Conservation (phyloP, 306 rosid species). For the Fragaria ananassa region DNA sequence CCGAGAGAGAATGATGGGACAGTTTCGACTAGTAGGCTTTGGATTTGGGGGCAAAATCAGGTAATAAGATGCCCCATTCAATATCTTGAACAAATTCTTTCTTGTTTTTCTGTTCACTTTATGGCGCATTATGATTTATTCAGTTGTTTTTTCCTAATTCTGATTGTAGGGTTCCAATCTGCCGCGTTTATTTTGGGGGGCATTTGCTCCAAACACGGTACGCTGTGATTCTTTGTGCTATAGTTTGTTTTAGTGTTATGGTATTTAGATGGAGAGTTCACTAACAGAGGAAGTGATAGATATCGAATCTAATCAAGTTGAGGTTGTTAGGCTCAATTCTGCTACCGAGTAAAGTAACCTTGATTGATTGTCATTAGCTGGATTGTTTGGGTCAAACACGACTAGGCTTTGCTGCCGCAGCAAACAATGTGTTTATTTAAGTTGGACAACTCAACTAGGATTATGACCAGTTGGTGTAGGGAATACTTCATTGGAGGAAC, state of each 20-base stretch:
- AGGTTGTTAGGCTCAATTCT: background rate
- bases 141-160: background rate
- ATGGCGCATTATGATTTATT: slow-evolving; percentile 8
- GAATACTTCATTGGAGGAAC: background rate
- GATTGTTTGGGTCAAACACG: background rate
- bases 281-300: background rate
- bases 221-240: slow-evolving; percentile 8
- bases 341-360: background rate
- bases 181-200: slow-evolving; percentile 89
- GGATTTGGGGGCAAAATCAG: slow-evolving; percentile 99
- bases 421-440: background rate
- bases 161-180: slow-evolving; percentile 70
- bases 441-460: background rate
- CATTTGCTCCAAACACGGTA: slow-evolving; percentile 73
- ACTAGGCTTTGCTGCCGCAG: background rate
- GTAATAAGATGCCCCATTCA: slow-evolving; percentile 24
- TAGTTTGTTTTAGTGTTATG: background rate
- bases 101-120: background rate
- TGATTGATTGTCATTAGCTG: background rate
- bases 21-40: slow-evolving; percentile 63
- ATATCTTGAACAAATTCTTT: background rate
- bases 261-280: background rate
- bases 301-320: background rate
- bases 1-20: slow-evolving; percentile 74
- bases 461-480: background rate